A percentile compares a stretch with the other conserved stretches of the same genome.
Conservation (phyloP, 2,329 filamentous ascomycete genomes). For the Calonectria hawksworthii region DNA sequence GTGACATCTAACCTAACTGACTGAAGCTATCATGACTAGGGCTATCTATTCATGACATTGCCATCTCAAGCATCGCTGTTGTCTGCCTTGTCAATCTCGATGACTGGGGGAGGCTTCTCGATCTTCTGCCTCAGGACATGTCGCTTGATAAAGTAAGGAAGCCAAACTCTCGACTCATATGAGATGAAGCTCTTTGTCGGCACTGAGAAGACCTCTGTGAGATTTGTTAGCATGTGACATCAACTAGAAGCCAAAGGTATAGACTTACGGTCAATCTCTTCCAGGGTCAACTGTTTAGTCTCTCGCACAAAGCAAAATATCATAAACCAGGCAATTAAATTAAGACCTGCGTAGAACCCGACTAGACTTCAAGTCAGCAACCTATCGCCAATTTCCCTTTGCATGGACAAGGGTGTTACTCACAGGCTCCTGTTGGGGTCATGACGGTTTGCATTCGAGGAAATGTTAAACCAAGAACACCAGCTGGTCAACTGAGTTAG, state of each 20-base stretch:
- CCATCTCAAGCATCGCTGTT: background rate
- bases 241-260: background rate
- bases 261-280: slow-evolving; percentile 49
- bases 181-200: slow-evolving; percentile 46
- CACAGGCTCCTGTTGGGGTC: slow-evolving; percentile 50
- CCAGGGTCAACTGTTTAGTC: slow-evolving; percentile 61
- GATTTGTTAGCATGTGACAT: background rate
- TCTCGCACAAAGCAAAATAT: slow-evolving; percentile 63
- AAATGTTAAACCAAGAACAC: slow-evolving; percentile 49
- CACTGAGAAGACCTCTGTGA: slow-evolving; percentile 28
- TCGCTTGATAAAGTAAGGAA: slow-evolving; percentile 55
- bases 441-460: slow-evolving; percentile 50
- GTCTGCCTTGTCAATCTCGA: slow-evolving; percentile 40
- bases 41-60: background rate
- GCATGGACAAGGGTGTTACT: background rate
- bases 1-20: background rate
- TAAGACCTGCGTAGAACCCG: slow-evolving; percentile 61
- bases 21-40: background rate
- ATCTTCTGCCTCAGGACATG: slow-evolving; percentile 52
- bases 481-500: slow-evolving; percentile 36
- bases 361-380: slow-evolving; percentile 41
- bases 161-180: slow-evolving; percentile 50
- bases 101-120: slow-evolving; percentile 50
- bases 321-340: slow-evolving; percentile 58
- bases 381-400: accelerated